A percentile compares a stretch with the other conserved stretches of the same genome.
These are phyloP conservation scores for Mortierella sp. DNA, from an alignment of 371 early-diverging fungal genomes.

Conservation along the genomic window DNA sequence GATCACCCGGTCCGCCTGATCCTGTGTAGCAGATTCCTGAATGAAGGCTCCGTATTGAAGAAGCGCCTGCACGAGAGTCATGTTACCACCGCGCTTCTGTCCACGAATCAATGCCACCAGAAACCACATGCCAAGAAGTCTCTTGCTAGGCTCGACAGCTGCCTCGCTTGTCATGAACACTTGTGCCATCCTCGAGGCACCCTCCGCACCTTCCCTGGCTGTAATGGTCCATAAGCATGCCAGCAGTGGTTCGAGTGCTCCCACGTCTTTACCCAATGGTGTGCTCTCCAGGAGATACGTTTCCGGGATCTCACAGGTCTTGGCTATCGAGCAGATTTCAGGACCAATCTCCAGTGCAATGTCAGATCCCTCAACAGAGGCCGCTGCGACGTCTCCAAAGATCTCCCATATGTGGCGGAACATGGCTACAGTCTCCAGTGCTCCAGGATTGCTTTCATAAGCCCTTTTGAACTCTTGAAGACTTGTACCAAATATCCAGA, in stretches of 20 bases:
- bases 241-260: conserved; percentile 28
- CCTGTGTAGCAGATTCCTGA: conserved; percentile 24
- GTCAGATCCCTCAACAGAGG: conserved; percentile 37
- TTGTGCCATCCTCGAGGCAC: conserved; percentile 36
- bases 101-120: conserved; percentile 37
- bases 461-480: conserved; percentile 51
- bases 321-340: conserved; percentile 33
- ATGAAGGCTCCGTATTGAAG: conserved; percentile 35
- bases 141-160: conserved; percentile 8
- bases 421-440: conserved; percentile 22
- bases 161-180: conserved; percentile 38
- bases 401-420: conserved; percentile 50
- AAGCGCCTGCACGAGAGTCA: conserved; percentile 18
- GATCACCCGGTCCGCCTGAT: conserved; percentile 2
- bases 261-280: conserved; percentile 4
- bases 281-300: conserved; percentile 5
- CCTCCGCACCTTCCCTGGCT: conserved; percentile 34
- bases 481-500: conserved; percentile 50
- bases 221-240: conserved; percentile 42
- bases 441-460: conserved; percentile 31
- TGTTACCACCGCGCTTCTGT: conserved; percentile 4
- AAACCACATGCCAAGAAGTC: conserved; percentile 47
- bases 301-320: conserved; percentile 29
- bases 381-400: conserved; percentile 46
- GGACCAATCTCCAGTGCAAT: conserved; percentile 47